Base-by-base conservation (phyloP, 192 early-diverging fungal species). In the Phlyctochytrium planicorne region DNA sequence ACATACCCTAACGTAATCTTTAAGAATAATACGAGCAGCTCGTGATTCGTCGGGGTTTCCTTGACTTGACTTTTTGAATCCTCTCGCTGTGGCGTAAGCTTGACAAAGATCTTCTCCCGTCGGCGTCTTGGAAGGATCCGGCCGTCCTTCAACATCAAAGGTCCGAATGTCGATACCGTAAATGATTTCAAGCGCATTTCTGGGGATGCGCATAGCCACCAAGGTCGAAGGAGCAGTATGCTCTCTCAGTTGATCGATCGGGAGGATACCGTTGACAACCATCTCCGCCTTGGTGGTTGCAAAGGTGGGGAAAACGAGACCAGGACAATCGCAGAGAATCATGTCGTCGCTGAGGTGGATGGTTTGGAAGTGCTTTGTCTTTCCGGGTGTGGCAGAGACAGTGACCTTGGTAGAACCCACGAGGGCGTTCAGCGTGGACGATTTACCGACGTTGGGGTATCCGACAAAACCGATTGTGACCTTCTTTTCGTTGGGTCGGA, bases 301-400 rank as follows among this genome's bases (percentile, higher is more conserved):
- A 78, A 99, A 99, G 3, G 93, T 91, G 17, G 97, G 97, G 85
- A 99, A 98, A 17, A 99, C 97, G 25, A 99, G 83, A 71, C 97
- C 97, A 53, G 97, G 97, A 81, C 97, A 99, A 80, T 99, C 97
- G 76, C 97, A 99, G 40, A 99, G 90, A 23, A 98, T 79, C 36
- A 95, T 75, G 31, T 79, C 73, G 59, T 88, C 84, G 1, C 92
- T 91, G 70, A 99, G 82, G 55, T 94, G 91, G 66, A 99, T 93
- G 33, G 97, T 98, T 82, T 99, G 97, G 82, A 99, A 99, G 76
- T 99, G 97, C 83, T 98, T 98, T 63, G 97, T 99, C 71, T 98
- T 99, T 68, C 97, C 97, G 24, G 97, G 97, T 24, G 96, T 99
- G 31, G 97, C 84, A 12, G 92, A 91, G 20, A 99, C 95, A 3